These are phyloP conservation scores for Colletotrichum cereale DNA, from an alignment of 2,329 filamentous ascomycete genomes.

Conservation along the genomic window DNA sequence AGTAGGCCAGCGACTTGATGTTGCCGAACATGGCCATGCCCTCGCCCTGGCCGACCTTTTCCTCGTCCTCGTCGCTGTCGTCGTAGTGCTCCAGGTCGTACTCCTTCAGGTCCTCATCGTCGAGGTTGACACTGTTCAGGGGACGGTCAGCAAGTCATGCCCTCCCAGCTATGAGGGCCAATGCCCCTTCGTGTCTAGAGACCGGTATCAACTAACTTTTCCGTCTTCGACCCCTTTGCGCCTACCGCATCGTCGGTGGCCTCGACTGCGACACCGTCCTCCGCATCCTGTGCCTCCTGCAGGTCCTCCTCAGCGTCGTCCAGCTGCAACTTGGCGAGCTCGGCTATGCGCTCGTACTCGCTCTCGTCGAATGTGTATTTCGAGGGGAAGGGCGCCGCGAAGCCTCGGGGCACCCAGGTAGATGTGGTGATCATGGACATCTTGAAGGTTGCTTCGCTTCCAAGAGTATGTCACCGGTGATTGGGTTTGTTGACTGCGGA, in stretches of 20 bases:
- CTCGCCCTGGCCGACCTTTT: conserved; percentile 65
- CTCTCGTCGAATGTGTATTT: conserved; percentile 82
- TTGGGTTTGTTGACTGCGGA: conserved; percentile 6
- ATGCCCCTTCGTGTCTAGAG: not conserved
- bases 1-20: conserved; percentile 91
- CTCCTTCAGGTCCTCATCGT: conserved; percentile 92
- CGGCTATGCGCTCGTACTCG: conserved; percentile 81
- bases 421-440: conserved; percentile 84
- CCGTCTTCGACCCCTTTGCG: conserved; percentile 43
- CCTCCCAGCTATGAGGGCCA: not conserved
- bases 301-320: conserved; percentile 93
- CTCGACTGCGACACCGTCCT: conserved; percentile 41
- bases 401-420: conserved; percentile 81
- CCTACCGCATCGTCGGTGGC: conserved; percentile 42
- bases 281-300: conserved; percentile 72
- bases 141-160: conserved; percentile 41
- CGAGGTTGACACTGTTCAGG: conserved; percentile 63
- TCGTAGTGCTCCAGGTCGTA: conserved; percentile 98
- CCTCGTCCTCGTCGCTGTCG: conserved; percentile 72
- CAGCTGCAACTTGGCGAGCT: conserved; percentile 81
- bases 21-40: conserved; percentile 95
- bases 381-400: conserved; percentile 79
- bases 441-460: conserved; percentile 40
- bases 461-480: not conserved
- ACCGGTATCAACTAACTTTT: conserved; percentile 48